Conservation (phyloP, 2,329 filamentous ascomycete species). For the Hymenoscyphus infarciens region DNA sequence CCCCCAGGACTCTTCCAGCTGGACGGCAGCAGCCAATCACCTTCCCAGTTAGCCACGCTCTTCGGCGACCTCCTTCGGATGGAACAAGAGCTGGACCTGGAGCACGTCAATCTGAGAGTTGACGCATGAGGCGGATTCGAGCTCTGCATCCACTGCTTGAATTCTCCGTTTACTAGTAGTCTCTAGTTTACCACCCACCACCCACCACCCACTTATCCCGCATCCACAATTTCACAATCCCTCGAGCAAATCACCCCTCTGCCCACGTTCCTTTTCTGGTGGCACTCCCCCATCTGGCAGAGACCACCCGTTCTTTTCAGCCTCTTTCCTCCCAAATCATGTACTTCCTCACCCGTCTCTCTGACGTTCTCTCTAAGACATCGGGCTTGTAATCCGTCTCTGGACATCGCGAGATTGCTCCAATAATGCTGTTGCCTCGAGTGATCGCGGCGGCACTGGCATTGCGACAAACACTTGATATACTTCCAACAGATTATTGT, state of each 20-base stretch:
- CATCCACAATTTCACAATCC: background rate
- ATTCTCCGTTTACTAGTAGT: constrained; percentile 11
- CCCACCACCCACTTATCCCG: constrained; percentile 2
- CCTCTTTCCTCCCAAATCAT: constrained; percentile 25
- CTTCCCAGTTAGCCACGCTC: constrained; percentile 12
- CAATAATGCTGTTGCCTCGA: constrained; percentile 25
- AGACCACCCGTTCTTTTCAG: constrained; percentile 18
- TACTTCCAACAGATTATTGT: constrained; percentile 26
- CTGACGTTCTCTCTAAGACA: constrained; percentile 23
- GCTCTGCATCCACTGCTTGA: constrained; percentile 14
- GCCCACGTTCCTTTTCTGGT: background rate
- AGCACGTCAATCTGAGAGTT: constrained; percentile 7
- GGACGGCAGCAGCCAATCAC: constrained; percentile 5
- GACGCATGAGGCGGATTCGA: constrained; percentile 12
- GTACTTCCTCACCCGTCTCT: constrained; percentile 13
- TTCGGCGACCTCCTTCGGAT: constrained; percentile 9
- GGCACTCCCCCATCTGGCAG: constrained; percentile 4
- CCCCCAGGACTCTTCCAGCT: constrained; percentile 13
- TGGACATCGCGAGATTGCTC: constrained; percentile 9
- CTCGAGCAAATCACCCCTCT: background rate
- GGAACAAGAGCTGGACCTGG: constrained; percentile 2
- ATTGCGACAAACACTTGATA: constrained; percentile 17
- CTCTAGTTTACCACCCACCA: background rate
- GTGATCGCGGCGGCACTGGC: constrained; percentile 21
- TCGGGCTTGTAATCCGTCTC: constrained; percentile 14